Base-by-base conservation (phyloP, 2,329 filamentous ascomycete species). In the Cladosporium sp. region DNA sequence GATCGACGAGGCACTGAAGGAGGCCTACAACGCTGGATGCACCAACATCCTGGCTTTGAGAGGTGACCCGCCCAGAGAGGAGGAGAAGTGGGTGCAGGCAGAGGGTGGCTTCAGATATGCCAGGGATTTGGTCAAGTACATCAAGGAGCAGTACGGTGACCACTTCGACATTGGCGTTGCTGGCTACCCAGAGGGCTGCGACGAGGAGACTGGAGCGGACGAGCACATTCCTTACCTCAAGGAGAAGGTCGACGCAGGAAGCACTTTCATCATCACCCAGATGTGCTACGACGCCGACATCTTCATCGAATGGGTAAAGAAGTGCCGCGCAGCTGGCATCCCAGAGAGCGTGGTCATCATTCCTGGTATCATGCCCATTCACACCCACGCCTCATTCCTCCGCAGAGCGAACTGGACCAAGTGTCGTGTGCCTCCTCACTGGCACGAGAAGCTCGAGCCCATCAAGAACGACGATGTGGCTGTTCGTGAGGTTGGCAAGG, bases 261-360 rank as follows among this genome's bases (percentile, higher is more conserved):
- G 90, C 68, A 90, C 91, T 7, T 99, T 98, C 77, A 91, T 99
- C 69, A 91, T 99, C 63, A 98, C 95, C 0, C 95, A 99, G 81
- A 99, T 99, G 95, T 98, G 98, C 81, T 99, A 99, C 82, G 94
- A 99, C 75, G 93, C 88, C 59, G 94, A 99, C 74, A 94, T 95
- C 76, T 99, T 99, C 80, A 80, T 98, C 63, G 86, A 89, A 62
- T 99, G 95, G 95, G 91, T 96, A 44, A 83, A 86, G 71, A 95
- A 91, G 77, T 93, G 94, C 66, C 90, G 93, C 59, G 92, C 89
- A 62, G 89, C 88, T 74, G 95, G 95, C 57, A 94, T 99, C 75
- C 73, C 75, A 12, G 73, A 76, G 18, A 89, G 82, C 29, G 83
- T 95, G 35, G 91, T 91, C 18, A 95, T 96, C 70, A 86, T 96